phyloP scores from a whole-genome alignment of 345 rosid species.

The Excoecaria cochinchinensis region DNA sequence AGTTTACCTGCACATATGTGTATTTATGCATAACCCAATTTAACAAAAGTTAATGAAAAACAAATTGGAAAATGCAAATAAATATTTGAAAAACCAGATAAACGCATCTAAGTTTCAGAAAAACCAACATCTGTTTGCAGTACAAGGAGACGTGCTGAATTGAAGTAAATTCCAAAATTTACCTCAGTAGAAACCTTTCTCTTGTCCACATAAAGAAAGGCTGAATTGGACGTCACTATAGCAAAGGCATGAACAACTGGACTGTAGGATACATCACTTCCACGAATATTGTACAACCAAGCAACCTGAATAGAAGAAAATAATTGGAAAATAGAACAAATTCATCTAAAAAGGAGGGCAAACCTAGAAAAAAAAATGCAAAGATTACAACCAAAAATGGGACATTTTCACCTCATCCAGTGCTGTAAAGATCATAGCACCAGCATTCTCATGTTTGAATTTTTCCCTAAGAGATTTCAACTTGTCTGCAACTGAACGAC shows the following conservation, averaged over 20 bases:
- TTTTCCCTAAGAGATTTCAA: constrained; percentile 61
- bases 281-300: constrained; percentile 94
- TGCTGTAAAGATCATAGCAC: constrained; percentile 66
- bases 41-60: background rate
- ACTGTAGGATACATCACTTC: constrained; percentile 79
- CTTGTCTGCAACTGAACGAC: constrained; percentile 62
- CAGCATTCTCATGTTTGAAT: constrained; percentile 51
- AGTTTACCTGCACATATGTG: constrained; percentile 42
- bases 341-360: background rate
- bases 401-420: constrained; percentile 73
- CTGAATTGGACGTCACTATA: constrained; percentile 59
- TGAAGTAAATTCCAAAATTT: constrained; percentile 11
- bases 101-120: background rate
- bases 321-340: constrained; percentile 2
- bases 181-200: constrained; percentile 79
- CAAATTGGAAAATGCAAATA: background rate
- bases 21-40: background rate
- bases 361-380: background rate
- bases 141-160: background rate
- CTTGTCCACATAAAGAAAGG: constrained; percentile 74
- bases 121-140: background rate
- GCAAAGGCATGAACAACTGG: constrained; percentile 98
- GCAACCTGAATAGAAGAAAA: constrained; percentile 70
- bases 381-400: background rate
- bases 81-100: background rate